Base-by-base conservation (phyloP, 129 eudicot species). In the Centella asiatica region DNA sequence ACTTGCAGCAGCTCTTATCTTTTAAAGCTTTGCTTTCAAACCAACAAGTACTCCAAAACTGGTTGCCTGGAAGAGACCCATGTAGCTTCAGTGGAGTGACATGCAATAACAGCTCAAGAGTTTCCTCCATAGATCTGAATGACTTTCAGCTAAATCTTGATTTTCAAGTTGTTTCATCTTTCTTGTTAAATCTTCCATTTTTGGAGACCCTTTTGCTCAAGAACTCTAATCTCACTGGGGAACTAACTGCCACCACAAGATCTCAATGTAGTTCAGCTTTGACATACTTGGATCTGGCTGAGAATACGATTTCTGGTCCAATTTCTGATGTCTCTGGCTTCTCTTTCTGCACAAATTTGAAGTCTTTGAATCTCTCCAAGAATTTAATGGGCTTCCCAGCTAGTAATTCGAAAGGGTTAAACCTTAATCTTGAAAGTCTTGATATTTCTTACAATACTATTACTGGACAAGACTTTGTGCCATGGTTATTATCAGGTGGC, bases 381-480 rank as follows among this genome's bases (percentile, higher is more conserved):
- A 90, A 90, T 53, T 77, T 46, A 39, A 19, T 90, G 69, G 95
- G 81, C 70, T 78, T 78, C 53, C 62, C 65, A 8, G 68, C 7
- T 7, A 57, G 59, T n/a, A 79, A 57, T 40, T 39, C 36, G 6
- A 69, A 62, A 13, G 71, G 68, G 45, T 27, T 78, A 2, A 62
- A 67, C 44, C 28, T 79, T 31, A 28, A 44, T 1, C 37, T 79
- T 0, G 48, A 68, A 23, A 68, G 50, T 20, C 70, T 90, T 68
- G 97, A 90, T 80, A 62, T 90, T 44, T 90, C 97, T 27, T 58
- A 44, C 66, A 90, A 90, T 55, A 70, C 36, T 19, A 53, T 89
- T 39, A 67, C 78, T 4, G 95, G 95, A 15, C 61, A 70, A 29
- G 63, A 66, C 36, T 60, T 79, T 32, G 68, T 86, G 27, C 80